Evolutionary conservation across 495 filamentous ascomycete genomes (phyloP).

Genomic region (Cenococcum geophilum): DNA sequence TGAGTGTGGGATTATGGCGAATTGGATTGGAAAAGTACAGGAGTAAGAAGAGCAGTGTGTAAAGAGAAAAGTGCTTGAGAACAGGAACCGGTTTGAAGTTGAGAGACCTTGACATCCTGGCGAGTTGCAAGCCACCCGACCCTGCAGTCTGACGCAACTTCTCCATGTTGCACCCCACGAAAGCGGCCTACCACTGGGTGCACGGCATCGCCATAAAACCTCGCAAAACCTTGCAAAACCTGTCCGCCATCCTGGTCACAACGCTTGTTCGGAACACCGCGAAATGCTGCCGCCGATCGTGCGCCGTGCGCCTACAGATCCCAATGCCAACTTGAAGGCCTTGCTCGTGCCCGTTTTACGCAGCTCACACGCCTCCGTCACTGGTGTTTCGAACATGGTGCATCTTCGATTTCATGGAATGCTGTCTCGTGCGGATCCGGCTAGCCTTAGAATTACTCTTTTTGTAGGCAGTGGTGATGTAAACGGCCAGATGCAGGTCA

Average conservation of each 20-base stretch:
- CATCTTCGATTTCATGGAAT: neutral
- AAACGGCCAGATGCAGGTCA: slow-evolving; percentile 2
- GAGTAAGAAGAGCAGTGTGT: slow-evolving; percentile 16
- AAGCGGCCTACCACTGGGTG: neutral
- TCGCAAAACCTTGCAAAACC: slow-evolving; percentile 11
- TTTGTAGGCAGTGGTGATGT: neutral
- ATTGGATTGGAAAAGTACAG: slow-evolving; percentile 7
- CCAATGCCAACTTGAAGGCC: neutral
- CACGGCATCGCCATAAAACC: too few species aligned
- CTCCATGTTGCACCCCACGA: slow-evolving; percentile 11
- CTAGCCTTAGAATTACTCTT: neutral
- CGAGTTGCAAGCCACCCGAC: neutral
- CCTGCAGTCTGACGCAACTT: slow-evolving; percentile 23
- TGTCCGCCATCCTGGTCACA: slow-evolving; percentile 20
- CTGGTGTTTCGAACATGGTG: neutral
- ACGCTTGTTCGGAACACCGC: neutral
- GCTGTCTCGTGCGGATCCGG: neutral
- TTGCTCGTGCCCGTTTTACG: neutral
- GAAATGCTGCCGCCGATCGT: neutral
- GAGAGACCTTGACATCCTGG: slow-evolving; percentile 8
- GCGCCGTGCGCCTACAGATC: slow-evolving; percentile 2
- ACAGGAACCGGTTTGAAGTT: slow-evolving; percentile 31
- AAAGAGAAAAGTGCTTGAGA: slow-evolving; percentile 22
- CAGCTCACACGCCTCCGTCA: neutral
- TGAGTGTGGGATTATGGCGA: slow-evolving; percentile 2